Evolutionary conservation across 371 early-diverging fungal genomes (phyloP).

Genomic region (Mortierella sp.): DNA sequence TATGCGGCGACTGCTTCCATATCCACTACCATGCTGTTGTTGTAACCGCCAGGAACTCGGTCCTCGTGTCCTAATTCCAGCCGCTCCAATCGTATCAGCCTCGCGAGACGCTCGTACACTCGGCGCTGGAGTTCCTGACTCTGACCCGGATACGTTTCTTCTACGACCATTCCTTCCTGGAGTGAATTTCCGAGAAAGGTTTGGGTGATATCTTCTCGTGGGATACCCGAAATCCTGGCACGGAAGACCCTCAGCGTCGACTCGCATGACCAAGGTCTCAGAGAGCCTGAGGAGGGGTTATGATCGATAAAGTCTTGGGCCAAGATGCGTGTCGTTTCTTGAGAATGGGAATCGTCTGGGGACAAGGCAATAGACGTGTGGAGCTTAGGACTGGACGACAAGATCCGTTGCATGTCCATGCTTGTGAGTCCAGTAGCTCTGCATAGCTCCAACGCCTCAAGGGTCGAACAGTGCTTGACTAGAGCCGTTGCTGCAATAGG

Average conservation of each 20-base stretch:
- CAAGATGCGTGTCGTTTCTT: not conserved
- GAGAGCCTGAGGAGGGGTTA: not conserved
- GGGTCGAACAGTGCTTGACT: too few species aligned
- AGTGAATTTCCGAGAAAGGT: not conserved
- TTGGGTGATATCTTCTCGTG: not conserved
- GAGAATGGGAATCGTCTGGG: not conserved
- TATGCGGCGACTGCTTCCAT: not conserved
- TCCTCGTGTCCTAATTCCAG: not conserved
- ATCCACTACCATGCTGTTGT: not conserved
- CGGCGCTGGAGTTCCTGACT: not conserved
- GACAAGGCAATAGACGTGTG: not conserved
- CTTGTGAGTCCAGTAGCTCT: not conserved
- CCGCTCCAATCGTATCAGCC: not conserved
- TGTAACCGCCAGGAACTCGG: not conserved
- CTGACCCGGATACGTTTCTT: not conserved
- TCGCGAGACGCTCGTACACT: not conserved
- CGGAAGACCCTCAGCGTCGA: not conserved
- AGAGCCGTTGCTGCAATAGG: too few species aligned
- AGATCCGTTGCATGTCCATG: not conserved
- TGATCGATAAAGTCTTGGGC: not conserved
- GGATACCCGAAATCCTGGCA: not conserved
- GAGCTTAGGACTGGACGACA: not conserved
- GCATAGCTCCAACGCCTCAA: not conserved
- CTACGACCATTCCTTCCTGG: not conserved
- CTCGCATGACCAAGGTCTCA: not conserved